Conservation (phyloP, 768 basidiomycete species). For the Macrolepiota fuliginosa region DNA sequence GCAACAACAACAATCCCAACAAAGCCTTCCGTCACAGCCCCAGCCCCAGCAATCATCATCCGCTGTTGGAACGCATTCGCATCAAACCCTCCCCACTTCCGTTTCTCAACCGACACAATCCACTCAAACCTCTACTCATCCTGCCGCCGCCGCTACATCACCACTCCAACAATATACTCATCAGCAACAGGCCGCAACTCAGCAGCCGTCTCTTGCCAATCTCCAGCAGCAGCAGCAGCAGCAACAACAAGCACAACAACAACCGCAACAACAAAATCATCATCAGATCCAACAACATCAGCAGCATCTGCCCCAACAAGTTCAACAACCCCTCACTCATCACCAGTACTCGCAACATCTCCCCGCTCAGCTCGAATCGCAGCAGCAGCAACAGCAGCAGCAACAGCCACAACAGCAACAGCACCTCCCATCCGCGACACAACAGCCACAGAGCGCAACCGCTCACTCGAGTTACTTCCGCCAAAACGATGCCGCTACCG, state of each 20-base stretch:
- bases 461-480: conserved; percentile 64
- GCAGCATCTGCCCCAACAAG: conserved; percentile 40
- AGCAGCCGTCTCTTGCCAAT: conserved; percentile 22
- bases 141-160: conserved; percentile 29
- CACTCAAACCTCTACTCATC: conserved; percentile 25
- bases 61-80: conserved; percentile 24
- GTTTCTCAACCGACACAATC: conserved; percentile 38
- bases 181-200: conserved; percentile 32
- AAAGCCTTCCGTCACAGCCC: conserved; percentile 33
- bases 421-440: conserved; percentile 35
- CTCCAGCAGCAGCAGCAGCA: conserved; percentile 24
- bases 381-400: conserved; percentile 26
- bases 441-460: conserved; percentile 38
- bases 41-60: conserved; percentile 20
- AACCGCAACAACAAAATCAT: conserved; percentile 24
- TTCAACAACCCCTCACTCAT: conserved; percentile 41
- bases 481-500: conserved; percentile 49
- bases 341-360: conserved; percentile 68
- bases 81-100: conserved; percentile 32
- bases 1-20: conserved; percentile 28
- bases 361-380: conserved; percentile 42
- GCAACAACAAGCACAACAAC: conserved; percentile 33
- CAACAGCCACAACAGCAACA: conserved; percentile 32
- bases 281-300: conserved; percentile 36
- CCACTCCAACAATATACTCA: conserved; percentile 42